Base-by-base conservation (phyloP, 805 yeast genomes). In the Metschnikowia reukaufii region DNA sequence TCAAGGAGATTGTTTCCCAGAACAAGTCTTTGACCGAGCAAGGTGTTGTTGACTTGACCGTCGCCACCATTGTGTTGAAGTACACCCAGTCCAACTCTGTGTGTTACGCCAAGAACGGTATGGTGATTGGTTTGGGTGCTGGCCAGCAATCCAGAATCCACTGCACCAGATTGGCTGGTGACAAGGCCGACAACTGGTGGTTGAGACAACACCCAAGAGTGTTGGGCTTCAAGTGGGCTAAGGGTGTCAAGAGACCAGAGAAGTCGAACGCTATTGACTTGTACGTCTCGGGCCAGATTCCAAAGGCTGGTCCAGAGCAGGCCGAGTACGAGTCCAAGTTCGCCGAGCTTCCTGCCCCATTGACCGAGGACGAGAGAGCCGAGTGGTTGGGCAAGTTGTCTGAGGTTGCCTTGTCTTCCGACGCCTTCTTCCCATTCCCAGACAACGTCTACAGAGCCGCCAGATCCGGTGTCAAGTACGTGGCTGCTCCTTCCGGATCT, bases 111-210 rank as follows among this genome's bases (percentile, higher is more conserved):
- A 94, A 91, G 76, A 88, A 91, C 69, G 99, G 99, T 77, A 94
- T 94, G 99, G 96, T 94, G 51, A 83, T 94, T 62, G 99, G 99
- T 57, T 81, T 94, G 61, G 99, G 99, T 64, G 99, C 99, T 50
- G 99, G 99, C 57, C 99, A 94, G 78, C 99, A 94, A 76, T 90
- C 97, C 47, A 84, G 99, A 76, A 94, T 94, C 64, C 99, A 94
- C 77, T 94, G 99, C 77, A 94, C 99, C 41, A 86, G 99, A 76
- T 81, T 94, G 60, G 99, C 99, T 43, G 99, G 99, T 68, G 99
- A 94, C 65, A 94, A 94, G 79, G 97, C 98, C 57, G 97, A 94
- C 71, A 91, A 91, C 81, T 94, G 98, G 98, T 94, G 99, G 99
- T 81, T 94, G 65, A 86, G 99, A 78, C 98, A 94, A 72, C 99